phyloP scores from a whole-genome alignment of 805 yeast genomes.

The Grigorovia transvaalensis region DNA sequence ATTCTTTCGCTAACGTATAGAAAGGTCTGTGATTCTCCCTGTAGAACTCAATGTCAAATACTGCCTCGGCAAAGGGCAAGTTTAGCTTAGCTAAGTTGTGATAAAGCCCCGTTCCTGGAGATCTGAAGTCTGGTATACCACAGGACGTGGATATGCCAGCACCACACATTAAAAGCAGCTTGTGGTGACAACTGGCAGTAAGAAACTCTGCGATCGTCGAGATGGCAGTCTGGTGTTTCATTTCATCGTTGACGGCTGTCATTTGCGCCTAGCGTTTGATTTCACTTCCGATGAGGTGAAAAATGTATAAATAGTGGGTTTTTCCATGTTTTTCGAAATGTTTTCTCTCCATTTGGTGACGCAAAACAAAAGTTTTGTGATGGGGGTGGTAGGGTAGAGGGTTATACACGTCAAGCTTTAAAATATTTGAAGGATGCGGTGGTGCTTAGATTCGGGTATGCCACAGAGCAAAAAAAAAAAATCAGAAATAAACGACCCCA shows the following conservation, averaged over 20 bases:
- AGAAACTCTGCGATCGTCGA: neutral
- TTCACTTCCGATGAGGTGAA: no score
- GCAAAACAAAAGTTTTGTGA: no score
- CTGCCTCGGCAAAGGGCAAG: conserved; percentile 91
- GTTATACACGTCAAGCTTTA: no score
- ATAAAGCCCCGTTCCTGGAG: conserved; percentile 83
- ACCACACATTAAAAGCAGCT: conserved; percentile 65
- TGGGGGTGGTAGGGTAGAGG: no score
- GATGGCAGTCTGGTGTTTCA: neutral
- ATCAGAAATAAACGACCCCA: conserved; percentile 35
- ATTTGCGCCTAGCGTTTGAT: neutral
- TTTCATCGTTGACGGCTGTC: neutral
- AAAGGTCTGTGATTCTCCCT: conserved; percentile 71
- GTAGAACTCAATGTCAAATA: conserved; percentile 81
- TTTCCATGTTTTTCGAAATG: no score
- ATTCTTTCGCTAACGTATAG: conserved; percentile 70
- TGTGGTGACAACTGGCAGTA: conserved; percentile 19
- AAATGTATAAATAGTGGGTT: no score
- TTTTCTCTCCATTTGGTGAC: no score
- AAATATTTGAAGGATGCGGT: no score
- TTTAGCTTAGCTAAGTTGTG: conserved; percentile 63
- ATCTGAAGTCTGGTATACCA: conserved; percentile 92
- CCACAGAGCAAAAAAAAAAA: neutral
- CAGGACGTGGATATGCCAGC: conserved; percentile 92
- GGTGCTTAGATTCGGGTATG: no score